These are phyloP conservation scores for Rubia yunnanensis DNA, from an alignment of 257 asterid species.

Conservation along the genomic window DNA sequence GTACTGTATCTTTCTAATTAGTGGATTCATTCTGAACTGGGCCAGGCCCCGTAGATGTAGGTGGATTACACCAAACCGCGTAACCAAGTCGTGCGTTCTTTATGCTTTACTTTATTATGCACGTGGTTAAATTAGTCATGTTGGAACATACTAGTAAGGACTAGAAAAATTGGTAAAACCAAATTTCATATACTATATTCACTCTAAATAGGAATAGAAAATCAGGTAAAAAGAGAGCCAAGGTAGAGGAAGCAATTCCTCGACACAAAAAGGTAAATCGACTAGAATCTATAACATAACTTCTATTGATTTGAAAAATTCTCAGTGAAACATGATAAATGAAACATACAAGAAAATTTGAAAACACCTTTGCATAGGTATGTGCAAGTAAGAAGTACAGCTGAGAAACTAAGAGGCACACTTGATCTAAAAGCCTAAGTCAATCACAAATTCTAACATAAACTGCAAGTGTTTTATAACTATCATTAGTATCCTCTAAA, in stretches of 20 bases:
- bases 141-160: too few relatives aligned
- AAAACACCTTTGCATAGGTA: neutral
- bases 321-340: neutral
- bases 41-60: too few relatives aligned
- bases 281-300: neutral
- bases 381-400: too few relatives aligned
- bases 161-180: too few relatives aligned
- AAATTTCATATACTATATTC: neutral
- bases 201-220: neutral
- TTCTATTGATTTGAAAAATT: neutral
- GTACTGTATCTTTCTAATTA: too few relatives aligned
- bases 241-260: neutral
- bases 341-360: neutral
- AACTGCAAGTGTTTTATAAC: neutral
- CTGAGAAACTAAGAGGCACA: too few relatives aligned
- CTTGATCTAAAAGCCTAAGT: neutral
- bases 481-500: neutral
- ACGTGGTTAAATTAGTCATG: too few relatives aligned
- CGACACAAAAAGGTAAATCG: neutral
- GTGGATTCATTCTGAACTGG: too few relatives aligned
- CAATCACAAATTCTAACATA: neutral
- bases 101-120: too few relatives aligned
- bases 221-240: neutral
- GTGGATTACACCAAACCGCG: too few relatives aligned
- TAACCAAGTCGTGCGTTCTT: too few relatives aligned